Evolutionary conservation across 2,329 filamentous ascomycete genomes (phyloP), one percentile per base, ranked within the genome.

Genomic region (Hypomyces rosellus): DNA sequence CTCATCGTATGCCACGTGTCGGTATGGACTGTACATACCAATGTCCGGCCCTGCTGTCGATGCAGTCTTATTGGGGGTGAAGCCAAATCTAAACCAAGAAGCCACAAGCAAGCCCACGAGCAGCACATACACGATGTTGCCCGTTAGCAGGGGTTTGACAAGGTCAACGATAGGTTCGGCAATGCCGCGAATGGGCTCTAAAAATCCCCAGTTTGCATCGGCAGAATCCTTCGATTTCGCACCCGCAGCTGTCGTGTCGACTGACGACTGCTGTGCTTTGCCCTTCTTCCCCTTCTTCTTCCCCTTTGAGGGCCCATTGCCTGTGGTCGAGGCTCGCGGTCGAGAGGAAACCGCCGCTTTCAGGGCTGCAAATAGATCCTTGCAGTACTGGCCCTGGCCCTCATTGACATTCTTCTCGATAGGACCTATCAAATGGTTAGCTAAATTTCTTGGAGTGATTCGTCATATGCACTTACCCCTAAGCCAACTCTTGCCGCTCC

Each of bases 401-500:
- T 96, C 91, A 55, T 87, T 91, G 40, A 91, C 89, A 53, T 89
- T 92, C 67, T 96, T 96, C 66, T 99, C 93, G 59, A 99, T 99
- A 2, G 93, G 88, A 55, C 88, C 90, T 96, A 57, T 40, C 47
- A 45, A 5, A n/a, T 16, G 34, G 52, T 75, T 56, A 74, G 67
- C 4, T 30, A 30, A 30, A 8, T 30, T 30, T 11, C 9, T 7
- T 30, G 25, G 25, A 30, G 25, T 30, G 25, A 30, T 30, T 30
- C 25, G 25, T 8, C 25, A 30, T 30, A 30, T 30, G n/a, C 5
- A 63, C 75, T 65, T 74, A 95, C 91, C 89, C 74, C 93, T 96
- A 42, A 99, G 73, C 93, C 93, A 99, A 73, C 91, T 96, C 76
- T 97, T 99, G 60, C 91, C 91, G 3, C 86, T 85, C 95, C 95